phyloP scores from a whole-genome alignment of 768 basidiomycete genomes.

The Imleria badia region DNA sequence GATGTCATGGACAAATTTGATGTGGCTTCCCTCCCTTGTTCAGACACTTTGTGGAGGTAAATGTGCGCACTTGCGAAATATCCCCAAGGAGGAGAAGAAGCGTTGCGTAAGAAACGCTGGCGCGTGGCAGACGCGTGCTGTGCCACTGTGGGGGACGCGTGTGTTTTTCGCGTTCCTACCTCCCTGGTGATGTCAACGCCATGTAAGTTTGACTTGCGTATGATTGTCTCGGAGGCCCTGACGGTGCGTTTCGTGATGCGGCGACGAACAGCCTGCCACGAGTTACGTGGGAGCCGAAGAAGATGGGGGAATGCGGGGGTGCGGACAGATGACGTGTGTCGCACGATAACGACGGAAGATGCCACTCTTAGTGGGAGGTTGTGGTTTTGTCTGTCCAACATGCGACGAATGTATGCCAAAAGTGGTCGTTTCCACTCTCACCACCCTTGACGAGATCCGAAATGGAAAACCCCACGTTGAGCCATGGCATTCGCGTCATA shows the following conservation, averaged over 20 bases:
- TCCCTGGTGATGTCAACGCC: slow-evolving; percentile 17
- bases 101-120: slow-evolving; percentile 6
- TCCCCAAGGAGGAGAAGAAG: slow-evolving; percentile 1
- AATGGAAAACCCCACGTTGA: slow-evolving; percentile 12
- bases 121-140: slow-evolving; percentile 29
- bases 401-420: slow-evolving; percentile 17
- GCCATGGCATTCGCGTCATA: slow-evolving; percentile 5
- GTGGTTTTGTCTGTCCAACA: slow-evolving; percentile 9
- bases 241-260: slow-evolving; percentile 9
- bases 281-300: background rate
- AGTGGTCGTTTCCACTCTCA: background rate
- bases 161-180: slow-evolving; percentile 14
- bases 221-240: slow-evolving; percentile 18
- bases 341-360: slow-evolving; percentile 10
- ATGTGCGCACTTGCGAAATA: background rate
- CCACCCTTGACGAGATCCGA: slow-evolving; percentile 11
- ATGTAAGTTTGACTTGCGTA: slow-evolving; percentile 3
- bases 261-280: too few species aligned
- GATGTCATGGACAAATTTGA: slow-evolving; percentile 4
- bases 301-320: slow-evolving; percentile 22
- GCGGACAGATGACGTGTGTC: slow-evolving; percentile 19
- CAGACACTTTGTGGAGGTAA: slow-evolving; percentile 3
- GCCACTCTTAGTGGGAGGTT: background rate
- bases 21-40: slow-evolving; percentile 1
- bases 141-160: slow-evolving; percentile 27